phyloP scores from a whole-genome alignment of 148 eudicot species.

The Rhododendron vialii region DNA sequence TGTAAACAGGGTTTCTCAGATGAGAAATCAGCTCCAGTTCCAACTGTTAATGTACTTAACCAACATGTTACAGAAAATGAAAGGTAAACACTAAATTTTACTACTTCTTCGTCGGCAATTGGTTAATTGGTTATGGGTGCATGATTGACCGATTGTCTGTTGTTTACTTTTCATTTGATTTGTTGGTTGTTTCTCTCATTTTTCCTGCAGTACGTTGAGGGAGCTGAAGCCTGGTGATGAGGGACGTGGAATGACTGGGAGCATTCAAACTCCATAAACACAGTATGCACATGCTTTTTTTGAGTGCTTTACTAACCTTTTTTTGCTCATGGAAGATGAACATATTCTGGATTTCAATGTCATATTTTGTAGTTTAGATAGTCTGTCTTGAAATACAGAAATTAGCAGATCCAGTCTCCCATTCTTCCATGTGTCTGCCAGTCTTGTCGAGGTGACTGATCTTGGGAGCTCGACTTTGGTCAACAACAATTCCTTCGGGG shows the following conservation, averaged over 20 bases:
- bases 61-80: conserved; percentile 4
- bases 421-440: neutral
- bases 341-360: neutral
- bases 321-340: neutral
- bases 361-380: conserved; percentile 1
- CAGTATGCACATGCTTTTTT: conserved; percentile 3
- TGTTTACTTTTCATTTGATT: neutral
- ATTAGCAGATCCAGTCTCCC: neutral
- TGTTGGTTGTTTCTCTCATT: neutral
- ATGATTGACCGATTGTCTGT: neutral
- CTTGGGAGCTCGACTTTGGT: neutral
- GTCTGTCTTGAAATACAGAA: neutral
- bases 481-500: neutral
- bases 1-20: conserved; percentile 6
- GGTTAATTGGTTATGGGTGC: neutral
- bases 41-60: neutral
- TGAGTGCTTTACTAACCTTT: neutral
- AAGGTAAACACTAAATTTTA: neutral
- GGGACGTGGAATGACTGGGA: neutral
- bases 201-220: neutral
- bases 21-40: conserved; percentile 6
- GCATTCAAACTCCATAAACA: conserved; percentile 9
- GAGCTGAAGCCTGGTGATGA: neutral
- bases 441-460: neutral
- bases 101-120: neutral